Evolutionary conservation across 805 yeast species (phyloP).

Genomic region (Metschnikowia lunata): DNA sequence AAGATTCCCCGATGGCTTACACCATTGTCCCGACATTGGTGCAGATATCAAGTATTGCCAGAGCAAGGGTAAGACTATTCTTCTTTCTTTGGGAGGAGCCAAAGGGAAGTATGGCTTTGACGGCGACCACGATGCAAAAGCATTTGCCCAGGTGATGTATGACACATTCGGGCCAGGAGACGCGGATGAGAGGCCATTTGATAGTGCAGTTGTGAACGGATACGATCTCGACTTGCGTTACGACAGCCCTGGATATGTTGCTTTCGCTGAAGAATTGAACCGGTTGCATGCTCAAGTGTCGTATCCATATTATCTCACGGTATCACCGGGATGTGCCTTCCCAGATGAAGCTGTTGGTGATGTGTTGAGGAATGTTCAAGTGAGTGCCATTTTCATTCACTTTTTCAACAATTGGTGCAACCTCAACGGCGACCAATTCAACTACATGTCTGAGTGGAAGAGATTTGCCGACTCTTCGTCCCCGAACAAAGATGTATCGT

Average conservation of each 20-base stretch:
- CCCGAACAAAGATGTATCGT: constrained; percentile 65
- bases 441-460: constrained; percentile 63
- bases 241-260: constrained; percentile 15
- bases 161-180: constrained; percentile 8
- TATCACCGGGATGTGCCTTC: constrained; percentile 90
- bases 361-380: constrained; percentile 44
- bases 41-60: constrained; percentile 15
- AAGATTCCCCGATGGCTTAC: constrained; percentile 41
- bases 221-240: constrained; percentile 26
- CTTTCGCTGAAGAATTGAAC: constrained; percentile 34
- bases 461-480: constrained; percentile 53
- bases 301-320: constrained; percentile 24
- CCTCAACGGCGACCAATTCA: constrained; percentile 41
- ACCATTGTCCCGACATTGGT: constrained; percentile 12
- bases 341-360: constrained; percentile 60
- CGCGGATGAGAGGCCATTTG: too few species aligned
- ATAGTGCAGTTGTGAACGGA: too few species aligned
- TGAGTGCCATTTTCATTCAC: constrained; percentile 82
- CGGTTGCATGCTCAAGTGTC: constrained; percentile 18
- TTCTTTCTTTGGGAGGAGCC: constrained; percentile 46
- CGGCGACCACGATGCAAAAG: constrained; percentile 50
- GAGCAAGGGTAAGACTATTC: constrained; percentile 7
- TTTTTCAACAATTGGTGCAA: constrained; percentile 81
- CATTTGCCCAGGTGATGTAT: constrained; percentile 44
- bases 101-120: constrained; percentile 52